Conservation (phyloP, 768 basidiomycete genomes). For the Strobilomyces confusus region DNA sequence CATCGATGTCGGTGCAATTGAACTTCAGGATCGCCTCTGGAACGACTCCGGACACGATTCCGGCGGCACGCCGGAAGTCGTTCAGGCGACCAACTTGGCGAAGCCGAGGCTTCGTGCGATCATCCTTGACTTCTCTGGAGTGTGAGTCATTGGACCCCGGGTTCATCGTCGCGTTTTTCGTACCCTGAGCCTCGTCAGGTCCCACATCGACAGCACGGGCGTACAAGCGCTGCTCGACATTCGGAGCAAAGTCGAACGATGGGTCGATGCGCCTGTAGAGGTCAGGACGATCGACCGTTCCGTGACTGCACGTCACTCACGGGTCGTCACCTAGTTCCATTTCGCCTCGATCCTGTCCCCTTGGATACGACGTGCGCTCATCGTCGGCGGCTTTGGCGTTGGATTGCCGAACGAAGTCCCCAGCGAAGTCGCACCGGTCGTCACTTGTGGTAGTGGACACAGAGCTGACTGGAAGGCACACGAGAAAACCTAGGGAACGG, state of each 20-base stretch:
- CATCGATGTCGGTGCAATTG: slow-evolving; percentile 60
- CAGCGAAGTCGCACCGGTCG: no score
- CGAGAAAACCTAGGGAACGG: slow-evolving; percentile 11
- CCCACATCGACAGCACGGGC: slow-evolving; percentile 88
- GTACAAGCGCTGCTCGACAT: slow-evolving; percentile 90
- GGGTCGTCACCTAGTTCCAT: no score
- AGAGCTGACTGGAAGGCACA: slow-evolving; percentile 22
- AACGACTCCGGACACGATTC: slow-evolving; percentile 81
- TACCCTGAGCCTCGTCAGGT: slow-evolving; percentile 38
- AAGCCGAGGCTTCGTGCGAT: slow-evolving; percentile 78
- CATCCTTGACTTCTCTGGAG: slow-evolving; percentile 85
- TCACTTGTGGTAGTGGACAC: slow-evolving; percentile 53
- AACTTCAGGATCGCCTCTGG: slow-evolving; percentile 79
- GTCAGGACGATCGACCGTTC: slow-evolving; percentile 35
- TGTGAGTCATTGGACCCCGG: slow-evolving; percentile 39
- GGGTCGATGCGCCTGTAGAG: no score
- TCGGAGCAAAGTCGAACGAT: no score
- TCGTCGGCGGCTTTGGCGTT: slow-evolving; percentile 87
- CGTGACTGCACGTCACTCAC: neutral
- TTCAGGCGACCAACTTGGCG: slow-evolving; percentile 46
- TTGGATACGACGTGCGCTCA: slow-evolving; percentile 86
- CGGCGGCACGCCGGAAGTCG: slow-evolving; percentile 41
- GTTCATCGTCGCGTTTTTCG: neutral
- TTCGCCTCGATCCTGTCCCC: no score
- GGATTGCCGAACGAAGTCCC: slow-evolving; percentile 44